These are phyloP conservation scores for Brettanomyces anomalus DNA, from an alignment of 805 yeast species.

Conservation along the genomic window DNA sequence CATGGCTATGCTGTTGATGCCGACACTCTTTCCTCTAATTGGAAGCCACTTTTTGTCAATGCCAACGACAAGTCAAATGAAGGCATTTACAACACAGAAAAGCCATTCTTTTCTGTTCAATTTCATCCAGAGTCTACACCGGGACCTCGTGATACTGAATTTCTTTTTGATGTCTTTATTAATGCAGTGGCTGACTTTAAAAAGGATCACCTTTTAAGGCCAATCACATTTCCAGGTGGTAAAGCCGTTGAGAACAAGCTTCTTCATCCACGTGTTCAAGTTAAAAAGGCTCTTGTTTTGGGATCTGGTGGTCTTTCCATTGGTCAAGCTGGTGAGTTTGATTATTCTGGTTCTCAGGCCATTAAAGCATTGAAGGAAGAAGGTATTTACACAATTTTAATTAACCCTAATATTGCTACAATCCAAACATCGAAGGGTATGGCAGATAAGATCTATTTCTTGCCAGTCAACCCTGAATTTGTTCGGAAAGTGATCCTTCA, in stretches of 20 bases:
- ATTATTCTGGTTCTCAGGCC: constrained; percentile 98
- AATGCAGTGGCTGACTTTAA: constrained; percentile 65
- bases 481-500: constrained; percentile 91
- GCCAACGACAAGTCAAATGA: constrained; percentile 97
- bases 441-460: constrained; percentile 95
- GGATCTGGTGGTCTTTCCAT: constrained; percentile 98
- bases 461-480: constrained; percentile 96
- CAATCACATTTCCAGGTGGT: constrained; percentile 91
- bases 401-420: constrained; percentile 97
- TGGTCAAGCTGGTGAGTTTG: constrained; percentile 99
- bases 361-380: constrained; percentile 97
- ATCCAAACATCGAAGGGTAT: constrained; percentile 96
- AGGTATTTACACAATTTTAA: constrained; percentile 90
- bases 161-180: constrained; percentile 88
- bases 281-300: constrained; percentile 84
- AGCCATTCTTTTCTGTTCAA: constrained; percentile 95
- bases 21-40: constrained; percentile 59
- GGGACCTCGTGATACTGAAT: constrained; percentile 98
- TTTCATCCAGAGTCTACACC: constrained; percentile 99
- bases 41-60: constrained; percentile 93
- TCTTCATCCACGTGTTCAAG: constrained; percentile 69
- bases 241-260: constrained; percentile 60
- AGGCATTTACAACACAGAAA: constrained; percentile 85
- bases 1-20: constrained; percentile 98
- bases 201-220: constrained; percentile 45